Evolutionary conservation across 257 asterid species (phyloP).

Genomic region (Penstemon barbatus): DNA sequence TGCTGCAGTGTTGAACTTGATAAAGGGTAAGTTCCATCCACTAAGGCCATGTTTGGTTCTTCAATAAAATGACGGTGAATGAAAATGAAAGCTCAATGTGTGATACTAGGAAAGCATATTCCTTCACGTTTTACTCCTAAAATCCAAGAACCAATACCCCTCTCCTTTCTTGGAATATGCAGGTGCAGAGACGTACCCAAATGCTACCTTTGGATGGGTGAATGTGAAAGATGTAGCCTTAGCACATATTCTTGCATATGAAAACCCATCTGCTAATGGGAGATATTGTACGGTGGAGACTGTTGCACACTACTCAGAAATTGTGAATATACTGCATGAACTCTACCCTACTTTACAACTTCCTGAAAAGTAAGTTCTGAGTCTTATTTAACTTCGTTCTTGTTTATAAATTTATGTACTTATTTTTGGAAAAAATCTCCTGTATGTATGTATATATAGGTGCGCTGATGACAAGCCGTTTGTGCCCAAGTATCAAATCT

Average conservation of each 20-base stretch:
- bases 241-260: constrained; percentile 55
- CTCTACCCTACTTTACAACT: constrained; percentile 41
- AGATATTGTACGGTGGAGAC: constrained; percentile 49
- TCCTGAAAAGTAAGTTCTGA: constrained; percentile 45
- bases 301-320: constrained; percentile 42
- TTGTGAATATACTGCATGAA: constrained; percentile 37
- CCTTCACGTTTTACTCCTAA: too few relatives aligned
- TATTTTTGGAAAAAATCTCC: neutral
- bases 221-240: constrained; percentile 53
- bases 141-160: too few relatives aligned
- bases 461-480: constrained; percentile 52
- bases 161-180: constrained; percentile 16
- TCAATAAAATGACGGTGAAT: too few relatives aligned
- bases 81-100: too few relatives aligned
- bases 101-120: too few relatives aligned
- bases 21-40: too few relatives aligned
- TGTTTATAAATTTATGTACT: neutral
- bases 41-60: too few relatives aligned
- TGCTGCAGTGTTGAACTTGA: too few relatives aligned
- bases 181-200: constrained; percentile 54
- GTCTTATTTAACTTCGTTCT: neutral
- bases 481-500: constrained; percentile 40
- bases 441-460: constrained; percentile 19
- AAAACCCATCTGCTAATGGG: constrained; percentile 52
- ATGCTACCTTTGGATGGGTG: constrained; percentile 42